Conservation (phyloP, 192 early-diverging fungal species). For the Gigaspora rosea region DNA sequence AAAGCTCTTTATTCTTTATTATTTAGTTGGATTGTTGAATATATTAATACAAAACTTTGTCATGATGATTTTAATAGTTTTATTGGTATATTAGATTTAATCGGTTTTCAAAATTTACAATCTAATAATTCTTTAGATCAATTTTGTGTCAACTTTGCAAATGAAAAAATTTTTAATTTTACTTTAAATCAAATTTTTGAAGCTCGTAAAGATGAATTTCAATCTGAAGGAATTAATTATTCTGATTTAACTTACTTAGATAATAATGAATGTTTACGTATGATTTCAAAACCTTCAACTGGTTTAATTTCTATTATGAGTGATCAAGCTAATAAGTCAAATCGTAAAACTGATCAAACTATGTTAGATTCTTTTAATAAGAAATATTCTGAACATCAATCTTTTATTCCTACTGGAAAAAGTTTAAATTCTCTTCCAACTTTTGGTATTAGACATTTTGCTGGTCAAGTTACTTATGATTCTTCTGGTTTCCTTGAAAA, state of each 20-base stretch:
- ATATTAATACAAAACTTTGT: constrained; percentile 81
- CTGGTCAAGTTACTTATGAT: constrained; percentile 66
- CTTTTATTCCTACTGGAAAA: constrained; percentile 44
- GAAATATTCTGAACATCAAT: constrained; percentile 51
- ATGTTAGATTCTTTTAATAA: constrained; percentile 60
- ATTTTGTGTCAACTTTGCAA: constrained; percentile 79
- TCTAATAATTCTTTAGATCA: constrained; percentile 64
- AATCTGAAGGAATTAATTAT: constrained; percentile 58
- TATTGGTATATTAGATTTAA: constrained; percentile 84
- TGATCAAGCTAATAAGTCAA: constrained; percentile 58
- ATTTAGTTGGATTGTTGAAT: constrained; percentile 84
- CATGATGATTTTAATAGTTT: constrained; percentile 68
- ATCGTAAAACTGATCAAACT: constrained; percentile 47
- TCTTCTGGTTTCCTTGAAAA: constrained; percentile 69
- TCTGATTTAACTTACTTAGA: constrained; percentile 59
- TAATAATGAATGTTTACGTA: constrained; percentile 68
- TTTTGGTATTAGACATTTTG: constrained; percentile 86
- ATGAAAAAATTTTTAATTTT: constrained; percentile 85
- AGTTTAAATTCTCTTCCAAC: constrained; percentile 45
- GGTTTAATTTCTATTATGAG: constrained; percentile 81
- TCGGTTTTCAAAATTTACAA: constrained; percentile 67
- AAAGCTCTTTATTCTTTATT: constrained; percentile 79
- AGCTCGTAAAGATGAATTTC: constrained; percentile 60
- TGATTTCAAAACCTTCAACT: constrained; percentile 59
- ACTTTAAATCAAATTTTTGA: constrained; percentile 73